Evolutionary conservation across 2,329 filamentous ascomycete species (phyloP), one percentile per base, ranked within the genome.

Genomic region (Penicillium hesseltinei): DNA sequence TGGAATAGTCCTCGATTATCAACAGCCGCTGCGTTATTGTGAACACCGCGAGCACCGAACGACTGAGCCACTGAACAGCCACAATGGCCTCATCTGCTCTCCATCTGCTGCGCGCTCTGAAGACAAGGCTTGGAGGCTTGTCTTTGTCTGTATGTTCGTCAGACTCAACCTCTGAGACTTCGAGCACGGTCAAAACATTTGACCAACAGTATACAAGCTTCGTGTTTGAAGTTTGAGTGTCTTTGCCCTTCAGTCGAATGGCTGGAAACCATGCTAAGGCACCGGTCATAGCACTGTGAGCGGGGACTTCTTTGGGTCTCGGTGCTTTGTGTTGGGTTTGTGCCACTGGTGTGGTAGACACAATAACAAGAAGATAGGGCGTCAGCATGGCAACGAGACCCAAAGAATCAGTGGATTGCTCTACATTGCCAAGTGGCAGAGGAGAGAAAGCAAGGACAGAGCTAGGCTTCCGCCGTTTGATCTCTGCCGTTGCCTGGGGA

Each of bases 171-270:
- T 94, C 89, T 51, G 93, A 87, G 11, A 97, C 86, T 62, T 99
- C 94, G 25, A 99, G 78, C 5, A 99, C 88, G 0, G 92, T 97
- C 63, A 99, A 78, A n/a, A 97, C 86, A 68, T 97, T 97, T 2
- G 94, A 97, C 94, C 94, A 99, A 74, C 92, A 97, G 77, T 99
- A 99, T 0, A 91, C 93, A 19, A 99, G 82, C 73, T 99, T 97
- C 8, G 87, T 84, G 66, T 86, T 88, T 5, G 85, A 86, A 0
- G 84, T 85, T 46, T 84, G 81, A 2, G 84, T 79, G 60, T 91
- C 87, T 10, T 86, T 83, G 17, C 85, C 84, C 73, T 97, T 97
- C 43, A 99, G 80, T 69, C 90, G 94, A 45, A 99, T 94, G 2
- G 92, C 92, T 2, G 94, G 94, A 71, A 99, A 99, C 94, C 94